A percentile compares a stretch with the other conserved stretches of the same genome.
Evolutionary conservation across 768 basidiomycete genomes (phyloP).

Genomic region (Rhizopogon vulgaris): DNA sequence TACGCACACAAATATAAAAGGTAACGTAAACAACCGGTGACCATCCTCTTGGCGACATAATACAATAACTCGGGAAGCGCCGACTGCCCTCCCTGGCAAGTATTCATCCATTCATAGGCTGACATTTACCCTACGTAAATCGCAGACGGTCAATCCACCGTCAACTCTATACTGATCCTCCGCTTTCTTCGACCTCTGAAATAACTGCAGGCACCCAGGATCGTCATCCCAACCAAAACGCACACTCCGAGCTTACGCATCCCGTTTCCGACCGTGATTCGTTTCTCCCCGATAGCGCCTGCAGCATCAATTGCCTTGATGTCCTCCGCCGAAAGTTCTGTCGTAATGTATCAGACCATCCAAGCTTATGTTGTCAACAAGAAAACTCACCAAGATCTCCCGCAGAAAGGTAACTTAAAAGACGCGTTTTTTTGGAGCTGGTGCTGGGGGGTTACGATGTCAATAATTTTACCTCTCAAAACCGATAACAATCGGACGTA

Average conservation of each 20-base stretch:
- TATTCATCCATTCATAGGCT: no score
- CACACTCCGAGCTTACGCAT: background rate
- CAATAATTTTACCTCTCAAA: background rate
- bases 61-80: no score
- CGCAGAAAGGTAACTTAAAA: constrained; percentile 63
- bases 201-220: constrained; percentile 3
- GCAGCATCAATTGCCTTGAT: constrained; percentile 48
- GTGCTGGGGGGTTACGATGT: constrained; percentile 31
- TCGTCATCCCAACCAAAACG: background rate
- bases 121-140: no score
- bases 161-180: background rate
- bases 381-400: constrained; percentile 51
- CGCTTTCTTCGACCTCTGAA: background rate
- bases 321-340: constrained; percentile 45
- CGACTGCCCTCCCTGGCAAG: no score
- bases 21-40: no score
- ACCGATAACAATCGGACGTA: constrained; percentile 20
- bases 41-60: no score
- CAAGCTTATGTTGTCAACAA: background rate
- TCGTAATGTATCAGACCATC: background rate
- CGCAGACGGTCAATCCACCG: no score
- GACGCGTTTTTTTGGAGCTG: constrained; percentile 58
- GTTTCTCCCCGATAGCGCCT: constrained; percentile 27
- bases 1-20: no score
- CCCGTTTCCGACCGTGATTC: background rate